These are phyloP conservation scores for Pythium coloratum DNA, from an alignment of 352 stramenopile genomes.

Conservation along the genomic window DNA sequence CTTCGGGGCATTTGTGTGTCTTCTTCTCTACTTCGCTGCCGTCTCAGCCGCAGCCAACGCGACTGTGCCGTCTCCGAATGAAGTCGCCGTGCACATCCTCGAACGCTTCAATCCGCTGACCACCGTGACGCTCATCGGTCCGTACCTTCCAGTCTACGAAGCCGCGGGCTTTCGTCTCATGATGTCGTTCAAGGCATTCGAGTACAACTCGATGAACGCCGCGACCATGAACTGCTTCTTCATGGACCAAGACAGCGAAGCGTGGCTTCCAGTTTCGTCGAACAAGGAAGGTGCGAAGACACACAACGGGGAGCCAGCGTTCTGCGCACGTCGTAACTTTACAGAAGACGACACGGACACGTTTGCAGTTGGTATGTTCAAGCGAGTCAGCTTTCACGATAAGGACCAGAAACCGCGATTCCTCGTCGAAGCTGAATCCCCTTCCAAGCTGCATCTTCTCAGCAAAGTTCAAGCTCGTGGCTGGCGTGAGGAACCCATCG, in stretches of 20 bases:
- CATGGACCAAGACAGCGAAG: slow-evolving; percentile 7
- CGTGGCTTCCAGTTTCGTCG: background rate
- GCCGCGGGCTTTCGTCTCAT: slow-evolving; percentile 8
- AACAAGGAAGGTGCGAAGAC: background rate
- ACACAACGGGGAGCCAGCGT: background rate
- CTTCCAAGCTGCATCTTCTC: background rate
- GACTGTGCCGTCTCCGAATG: background rate
- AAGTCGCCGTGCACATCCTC: slow-evolving; percentile 13
- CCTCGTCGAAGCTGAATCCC: slow-evolving; percentile 3
- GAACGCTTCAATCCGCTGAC: slow-evolving; percentile 16
- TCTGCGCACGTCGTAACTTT: slow-evolving; percentile 10
- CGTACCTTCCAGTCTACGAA: background rate
- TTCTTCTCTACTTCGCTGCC: background rate
- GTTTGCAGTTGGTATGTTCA: slow-evolving; percentile 10
- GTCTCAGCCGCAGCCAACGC: background rate
- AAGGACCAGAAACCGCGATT: background rate
- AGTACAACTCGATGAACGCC: background rate
- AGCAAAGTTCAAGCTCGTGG: background rate
- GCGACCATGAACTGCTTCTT: slow-evolving; percentile 15
- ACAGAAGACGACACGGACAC: background rate
- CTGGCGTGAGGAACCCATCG: slow-evolving; percentile 9
- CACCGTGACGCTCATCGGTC: slow-evolving; percentile 6
- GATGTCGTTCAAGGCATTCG: slow-evolving; percentile 20
- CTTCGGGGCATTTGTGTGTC: background rate
- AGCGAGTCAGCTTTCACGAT: background rate